Evolutionary conservation across 2,329 filamentous ascomycete genomes (phyloP).

Genomic region (Colletotrichum agaves): DNA sequence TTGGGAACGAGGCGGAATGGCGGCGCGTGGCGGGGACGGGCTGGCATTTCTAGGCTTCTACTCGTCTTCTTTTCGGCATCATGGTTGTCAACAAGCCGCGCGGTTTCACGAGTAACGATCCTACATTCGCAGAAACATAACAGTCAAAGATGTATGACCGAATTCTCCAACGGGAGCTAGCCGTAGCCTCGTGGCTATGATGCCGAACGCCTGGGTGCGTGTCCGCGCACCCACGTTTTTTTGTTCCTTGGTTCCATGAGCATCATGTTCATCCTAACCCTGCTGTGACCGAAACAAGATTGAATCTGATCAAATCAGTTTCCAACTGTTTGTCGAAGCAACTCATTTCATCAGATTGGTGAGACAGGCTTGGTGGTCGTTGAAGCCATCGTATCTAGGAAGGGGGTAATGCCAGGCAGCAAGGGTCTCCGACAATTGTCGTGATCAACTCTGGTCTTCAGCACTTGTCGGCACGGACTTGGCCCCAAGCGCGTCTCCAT

Average conservation of each 20-base stretch:
- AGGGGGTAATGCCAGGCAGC: too few species aligned
- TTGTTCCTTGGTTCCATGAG: too few species aligned
- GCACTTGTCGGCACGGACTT: not conserved
- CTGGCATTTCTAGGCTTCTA: constrained; percentile 2
- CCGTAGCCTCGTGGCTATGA: not conserved
- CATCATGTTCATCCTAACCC: too few species aligned
- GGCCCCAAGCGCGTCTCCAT: not conserved
- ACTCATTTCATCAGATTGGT: too few species aligned
- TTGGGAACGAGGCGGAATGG: not conserved
- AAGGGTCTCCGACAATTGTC: too few species aligned
- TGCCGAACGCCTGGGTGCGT: not conserved
- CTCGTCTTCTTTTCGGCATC: not conserved
- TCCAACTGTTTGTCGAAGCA: too few species aligned
- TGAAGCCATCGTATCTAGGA: too few species aligned
- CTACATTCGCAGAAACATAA: constrained; percentile 5
- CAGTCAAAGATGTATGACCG: constrained; percentile 18
- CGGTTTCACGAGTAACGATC: constrained; percentile 17
- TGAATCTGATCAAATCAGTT: too few species aligned
- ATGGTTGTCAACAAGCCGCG: constrained; percentile 2
- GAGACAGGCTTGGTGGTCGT: too few species aligned
- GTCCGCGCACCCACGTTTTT: not conserved
- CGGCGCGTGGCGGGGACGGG: constrained; percentile 3
- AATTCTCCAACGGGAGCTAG: constrained; percentile 27
- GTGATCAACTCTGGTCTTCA: too few species aligned
- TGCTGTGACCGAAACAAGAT: too few species aligned